Evolutionary conservation across 192 early-diverging fungal species (phyloP).

Genomic region (Coemansia erecta): DNA sequence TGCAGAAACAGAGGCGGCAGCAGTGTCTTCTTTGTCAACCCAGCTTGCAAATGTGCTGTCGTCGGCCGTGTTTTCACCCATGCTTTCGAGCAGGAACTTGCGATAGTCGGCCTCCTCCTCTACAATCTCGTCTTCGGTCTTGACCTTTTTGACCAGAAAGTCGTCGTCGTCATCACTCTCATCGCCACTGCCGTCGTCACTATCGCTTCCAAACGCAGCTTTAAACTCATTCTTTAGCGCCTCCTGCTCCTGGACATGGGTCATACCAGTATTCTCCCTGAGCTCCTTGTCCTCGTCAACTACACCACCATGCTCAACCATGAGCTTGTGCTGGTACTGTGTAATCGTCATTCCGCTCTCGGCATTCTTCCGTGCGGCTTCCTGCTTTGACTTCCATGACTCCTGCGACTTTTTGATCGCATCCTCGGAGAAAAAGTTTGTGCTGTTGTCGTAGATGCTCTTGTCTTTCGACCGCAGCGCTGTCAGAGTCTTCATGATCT

Average conservation of each 20-base stretch:
- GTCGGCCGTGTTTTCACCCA: slow-evolving; percentile 43
- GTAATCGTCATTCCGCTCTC: slow-evolving; percentile 62
- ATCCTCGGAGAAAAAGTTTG: slow-evolving; percentile 72
- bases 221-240: slow-evolving; percentile 73
- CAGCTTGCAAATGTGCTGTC: slow-evolving; percentile 29
- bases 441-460: slow-evolving; percentile 75
- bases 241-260: slow-evolving; percentile 84
- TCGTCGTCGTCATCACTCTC: slow-evolving; percentile 65
- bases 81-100: slow-evolving; percentile 80
- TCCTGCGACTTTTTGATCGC: slow-evolving; percentile 36
- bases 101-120: slow-evolving; percentile 89
- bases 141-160: slow-evolving; percentile 71
- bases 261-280: slow-evolving; percentile 26
- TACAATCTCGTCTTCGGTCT: slow-evolving; percentile 72
- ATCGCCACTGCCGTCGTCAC: slow-evolving; percentile 33
- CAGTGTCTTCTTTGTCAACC: slow-evolving; percentile 60
- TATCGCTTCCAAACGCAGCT: slow-evolving; percentile 52
- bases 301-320: slow-evolving; percentile 52
- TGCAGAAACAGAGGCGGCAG: slow-evolving; percentile 16
- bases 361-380: slow-evolving; percentile 18
- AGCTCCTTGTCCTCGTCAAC: slow-evolving; percentile 47
- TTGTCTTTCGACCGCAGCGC: slow-evolving; percentile 74
- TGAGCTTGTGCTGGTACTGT: slow-evolving; percentile 77
- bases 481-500: slow-evolving; percentile 90
- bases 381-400: slow-evolving; percentile 38